Evolutionary conservation across 257 asterid genomes (phyloP), one percentile per base, ranked within the genome.

Genomic region (Scutellaria baicalensis): DNA sequence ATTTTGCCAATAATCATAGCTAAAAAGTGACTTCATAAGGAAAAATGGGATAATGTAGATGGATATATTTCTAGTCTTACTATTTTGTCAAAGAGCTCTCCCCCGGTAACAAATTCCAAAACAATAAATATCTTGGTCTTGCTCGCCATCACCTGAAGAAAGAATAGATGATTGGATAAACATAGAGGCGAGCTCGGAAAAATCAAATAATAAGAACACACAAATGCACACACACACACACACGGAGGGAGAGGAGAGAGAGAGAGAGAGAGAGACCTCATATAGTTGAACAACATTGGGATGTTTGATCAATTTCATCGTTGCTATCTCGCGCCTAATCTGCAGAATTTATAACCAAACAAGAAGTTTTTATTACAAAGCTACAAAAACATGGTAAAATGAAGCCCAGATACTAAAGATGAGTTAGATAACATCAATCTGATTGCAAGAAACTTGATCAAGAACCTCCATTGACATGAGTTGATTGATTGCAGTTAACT

Each of bases 61-160:
- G 39, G 56, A 17, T 31, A 44, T 63, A 39, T 13, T 31, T 68
- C 31, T 36, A 21, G 45, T 71, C 97, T 84, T 80, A 90, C 98
- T 72, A 93, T 90, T 83, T 93, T 88, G 85, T 93, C 97, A 9
- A 93, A 93, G 71, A 93, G 98, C 86, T 93, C 98, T 78, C 98
- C 97, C 18, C 98, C 97, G 3, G 96, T 84, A 63, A 88, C 86
- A 20, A 77, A 93, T 77, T 93, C 98, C 88, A 93, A 73, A 66
- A 90, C 92, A 48, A 93, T 93, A 64, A 88, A 93, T 72, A 93
- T 93, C 85, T 93, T 93, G 59, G 95, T 88, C 87, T 84, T 93
- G 90, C 98, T 93, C 40, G 86, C 98, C 95, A 90, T 85, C 78
- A 92, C 98, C 98, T 92, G 84, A 56, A 76, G 49, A 56, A 66